A percentile compares a stretch with the other conserved stretches of the same genome.
Conservation (phyloP, 1,139 yeast genomes). For the Taphrina deformans region DNA sequence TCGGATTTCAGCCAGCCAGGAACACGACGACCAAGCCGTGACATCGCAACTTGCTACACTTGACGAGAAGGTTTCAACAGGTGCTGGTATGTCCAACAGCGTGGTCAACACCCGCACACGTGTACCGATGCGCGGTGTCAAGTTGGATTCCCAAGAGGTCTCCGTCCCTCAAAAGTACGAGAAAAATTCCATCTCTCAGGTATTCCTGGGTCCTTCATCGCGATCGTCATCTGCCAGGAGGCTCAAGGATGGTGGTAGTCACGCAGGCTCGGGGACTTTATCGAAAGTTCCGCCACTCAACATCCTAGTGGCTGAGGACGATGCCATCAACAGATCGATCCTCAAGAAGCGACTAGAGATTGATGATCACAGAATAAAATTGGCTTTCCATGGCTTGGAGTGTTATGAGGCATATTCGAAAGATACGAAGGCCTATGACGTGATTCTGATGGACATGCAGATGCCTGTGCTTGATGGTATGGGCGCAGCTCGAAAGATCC, state of each 20-base stretch:
- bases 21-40: not conserved
- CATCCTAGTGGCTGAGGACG: constrained; percentile 31
- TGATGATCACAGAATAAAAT: constrained; percentile 12
- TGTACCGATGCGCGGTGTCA: constrained; percentile 18
- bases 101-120: not conserved
- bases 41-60: not conserved
- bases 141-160: constrained; percentile 15
- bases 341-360: constrained; percentile 31
- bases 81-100: not conserved
- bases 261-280: not conserved
- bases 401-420: constrained; percentile 25
- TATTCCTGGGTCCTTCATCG: not conserved
- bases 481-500: constrained; percentile 24
- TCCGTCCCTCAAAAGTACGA: constrained; percentile 10
- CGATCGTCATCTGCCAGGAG: not conserved
- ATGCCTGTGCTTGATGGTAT: constrained; percentile 91
- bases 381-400: constrained; percentile 24
- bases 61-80: not conserved
- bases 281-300: not conserved
- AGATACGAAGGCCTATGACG: constrained; percentile 47
- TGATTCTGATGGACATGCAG: constrained; percentile 93
- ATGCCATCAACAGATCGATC: constrained; percentile 28
- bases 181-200: not conserved
- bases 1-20: not conserved
- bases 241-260: not conserved